phyloP scores from a whole-genome alignment of 768 basidiomycete genomes.

The Pisolithus albus region DNA sequence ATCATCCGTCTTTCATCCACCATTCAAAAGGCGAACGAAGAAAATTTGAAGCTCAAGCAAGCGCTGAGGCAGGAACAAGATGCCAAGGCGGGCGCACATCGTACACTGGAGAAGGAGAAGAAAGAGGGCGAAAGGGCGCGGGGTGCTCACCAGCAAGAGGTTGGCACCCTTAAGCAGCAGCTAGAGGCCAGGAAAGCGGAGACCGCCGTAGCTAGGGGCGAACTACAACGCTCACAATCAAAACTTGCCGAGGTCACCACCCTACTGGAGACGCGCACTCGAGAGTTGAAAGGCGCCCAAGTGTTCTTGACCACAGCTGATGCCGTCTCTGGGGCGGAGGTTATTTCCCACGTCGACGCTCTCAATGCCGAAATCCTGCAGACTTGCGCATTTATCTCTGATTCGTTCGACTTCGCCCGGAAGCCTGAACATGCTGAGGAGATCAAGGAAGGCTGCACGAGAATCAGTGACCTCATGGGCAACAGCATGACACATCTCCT shows the following conservation, averaged over 20 bases:
- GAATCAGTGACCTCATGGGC: slow-evolving; percentile 28
- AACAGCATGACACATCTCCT: slow-evolving; percentile 20
- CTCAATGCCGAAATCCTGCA: slow-evolving; percentile 47
- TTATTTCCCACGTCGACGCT: slow-evolving; percentile 31
- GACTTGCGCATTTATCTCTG: slow-evolving; percentile 37
- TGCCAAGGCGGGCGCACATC: slow-evolving; percentile 10
- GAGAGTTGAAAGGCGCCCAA: slow-evolving; percentile 38
- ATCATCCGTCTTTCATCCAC: slow-evolving; percentile 5
- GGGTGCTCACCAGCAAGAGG: slow-evolving; percentile 14
- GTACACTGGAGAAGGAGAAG: slow-evolving; percentile 16
- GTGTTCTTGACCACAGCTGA: slow-evolving; percentile 40
- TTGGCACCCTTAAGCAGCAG: slow-evolving; percentile 14
- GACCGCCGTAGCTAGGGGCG: slow-evolving; percentile 19
- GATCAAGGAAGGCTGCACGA: slow-evolving; percentile 22
- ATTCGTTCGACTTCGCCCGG: slow-evolving; percentile 29
- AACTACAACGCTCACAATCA: slow-evolving; percentile 19
- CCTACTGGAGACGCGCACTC: slow-evolving; percentile 28
- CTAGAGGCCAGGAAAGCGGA: slow-evolving; percentile 20
- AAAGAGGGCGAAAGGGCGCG: slow-evolving; percentile 13
- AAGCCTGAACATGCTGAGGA: slow-evolving; percentile 14
- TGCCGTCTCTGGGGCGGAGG: slow-evolving; percentile 37
- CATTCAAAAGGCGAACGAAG: slow-evolving; percentile 6
- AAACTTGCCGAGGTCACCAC: slow-evolving; percentile 24
- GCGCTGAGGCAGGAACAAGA: slow-evolving; percentile 16
- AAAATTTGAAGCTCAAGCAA: slow-evolving; percentile 8